Evolutionary conservation across 352 stramenopile genomes (phyloP), one percentile per base, ranked within the genome.

Genomic region (Phytophthora capsici): DNA sequence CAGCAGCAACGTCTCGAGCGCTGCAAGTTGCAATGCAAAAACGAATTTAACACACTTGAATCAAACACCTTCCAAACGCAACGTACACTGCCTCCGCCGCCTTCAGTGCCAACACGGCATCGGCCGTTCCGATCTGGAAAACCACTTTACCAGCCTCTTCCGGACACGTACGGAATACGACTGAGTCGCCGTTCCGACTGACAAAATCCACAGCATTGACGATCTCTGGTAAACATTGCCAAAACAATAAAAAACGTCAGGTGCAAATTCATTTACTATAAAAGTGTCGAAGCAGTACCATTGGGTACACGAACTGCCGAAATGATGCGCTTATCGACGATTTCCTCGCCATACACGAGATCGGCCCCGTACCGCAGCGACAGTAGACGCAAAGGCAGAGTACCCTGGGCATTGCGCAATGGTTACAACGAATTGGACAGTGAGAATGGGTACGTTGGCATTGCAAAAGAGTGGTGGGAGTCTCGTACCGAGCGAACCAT

Each of bases 311-410:
- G 88, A 22, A 87, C 88, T 9, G 89, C 90, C 4, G 84, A 73
- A 12, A 90, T 84, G 46, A 98, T 93, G 51, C 90, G 90, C 68
- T 97, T 92, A 82, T 98, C 96, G 53, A 99, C 88, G 53, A 98
- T 91, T 76, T 99, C 96, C 80, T 99, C 96, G 25, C 89, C 88
- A 68, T 98, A 98, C 0, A 97, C 89, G 26, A 98, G 72, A 44
- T 98, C 85, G 7, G 94, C 94, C 43, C 95, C 95, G 69, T 98
- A 98, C 3, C 84, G 77, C 48, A 98, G 72, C 49, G 94, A 96
- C 17, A 98, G 67, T 14, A 94, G 80, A 4, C 96, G 89, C 47
- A 98, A 73, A 10, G 96, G 95, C 26, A 96, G 88, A 46, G 95
- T 98, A 14, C 91, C 95, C 87, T 95, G 25, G 8, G n/a, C 22